Base-by-base conservation (phyloP, 345 rosid species). In the Lumnitzera littorea region DNA sequence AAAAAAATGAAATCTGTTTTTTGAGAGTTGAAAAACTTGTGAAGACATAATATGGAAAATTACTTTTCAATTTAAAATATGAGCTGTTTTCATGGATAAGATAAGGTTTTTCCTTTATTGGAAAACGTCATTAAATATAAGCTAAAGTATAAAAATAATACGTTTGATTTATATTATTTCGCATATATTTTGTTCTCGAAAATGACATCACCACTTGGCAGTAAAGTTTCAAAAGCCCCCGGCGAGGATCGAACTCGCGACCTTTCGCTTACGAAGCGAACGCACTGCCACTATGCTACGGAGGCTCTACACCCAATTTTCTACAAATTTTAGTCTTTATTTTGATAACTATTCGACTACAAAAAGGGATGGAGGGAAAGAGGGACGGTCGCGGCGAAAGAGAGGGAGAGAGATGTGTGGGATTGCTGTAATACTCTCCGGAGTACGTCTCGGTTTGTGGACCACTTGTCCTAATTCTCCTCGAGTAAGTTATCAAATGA, bases 211-310 rank as follows among this genome's bases (percentile, higher is more conserved):
- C n/a, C n/a, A n/a, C n/a, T n/a, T n/a, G n/a, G n/a, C n/a, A n/a
- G n/a, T n/a, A n/a, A n/a, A n/a, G 20, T 20, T 20, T 20, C 0
- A 20, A 20, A 6, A 66, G 72, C 72, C 66, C 67, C 63, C 67
- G 67, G 67, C 62, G 90, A 87, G 83, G 83, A 89, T 92, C 96
- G 96, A 92, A 84, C 96, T 92, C 97, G 83, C 91, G 98, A 78
- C 94, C 98, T 87, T 87, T 89, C 96, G 91, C 97, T 92, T 92
- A 92, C 96, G 95, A 90, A 90, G 97, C 91, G 96, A 92, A 92
- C 96, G 91, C 98, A 90, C 88, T 87, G 81, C 98, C 98, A 92
- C 96, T 87, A 87, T 91, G 96, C 96, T 87, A 87, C 85, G 78
- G 81, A 86, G 83, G 87, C 88, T 2, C 0, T 9, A 9, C 24